phyloP scores from a whole-genome alignment of 768 basidiomycete genomes.

The Clitopilus passeckerianus region DNA sequence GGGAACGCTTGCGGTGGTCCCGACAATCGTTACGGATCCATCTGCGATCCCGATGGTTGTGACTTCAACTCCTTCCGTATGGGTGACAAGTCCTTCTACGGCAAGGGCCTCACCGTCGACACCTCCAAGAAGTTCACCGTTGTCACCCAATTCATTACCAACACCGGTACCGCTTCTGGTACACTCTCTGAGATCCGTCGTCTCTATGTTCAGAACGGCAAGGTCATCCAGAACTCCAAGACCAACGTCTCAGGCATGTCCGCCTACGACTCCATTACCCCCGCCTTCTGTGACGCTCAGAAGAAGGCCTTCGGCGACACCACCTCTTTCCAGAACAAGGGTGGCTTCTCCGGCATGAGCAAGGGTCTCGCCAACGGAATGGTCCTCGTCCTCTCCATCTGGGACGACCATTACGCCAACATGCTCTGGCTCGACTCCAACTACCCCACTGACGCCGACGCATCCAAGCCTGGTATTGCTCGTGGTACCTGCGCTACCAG shows the following conservation, averaged over 20 bases:
- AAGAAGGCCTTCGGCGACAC: conserved; percentile 44
- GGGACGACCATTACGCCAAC: conserved; percentile 50
- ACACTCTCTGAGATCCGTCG: conserved; percentile 49
- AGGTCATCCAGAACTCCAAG: conserved; percentile 46
- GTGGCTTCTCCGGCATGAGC: conserved; percentile 32
- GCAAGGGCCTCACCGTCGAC: conserved; percentile 42
- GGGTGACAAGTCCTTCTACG: conserved; percentile 43
- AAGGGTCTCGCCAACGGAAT: conserved; percentile 34
- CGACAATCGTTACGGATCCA: conserved; percentile 32
- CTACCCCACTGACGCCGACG: conserved; percentile 33
- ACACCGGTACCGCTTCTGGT: conserved; percentile 37
- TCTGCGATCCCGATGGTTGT: conserved; percentile 55
- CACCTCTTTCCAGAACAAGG: conserved; percentile 36
- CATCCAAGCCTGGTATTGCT: conserved; percentile 35
- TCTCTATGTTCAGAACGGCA: conserved; percentile 49
- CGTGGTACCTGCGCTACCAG: conserved; percentile 46
- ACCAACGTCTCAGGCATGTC: conserved; percentile 39
- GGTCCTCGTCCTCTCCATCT: conserved; percentile 44
- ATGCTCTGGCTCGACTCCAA: conserved; percentile 56
- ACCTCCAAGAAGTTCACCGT: conserved; percentile 48
- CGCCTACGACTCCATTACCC: conserved; percentile 41
- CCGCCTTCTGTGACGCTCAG: conserved; percentile 41
- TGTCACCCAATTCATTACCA: conserved; percentile 54
- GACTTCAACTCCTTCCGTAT: conserved; percentile 61
- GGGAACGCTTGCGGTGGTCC: conserved; percentile 33